Conservation (phyloP, 2,329 filamentous ascomycete species). For the Colletotrichum sp. region DNA sequence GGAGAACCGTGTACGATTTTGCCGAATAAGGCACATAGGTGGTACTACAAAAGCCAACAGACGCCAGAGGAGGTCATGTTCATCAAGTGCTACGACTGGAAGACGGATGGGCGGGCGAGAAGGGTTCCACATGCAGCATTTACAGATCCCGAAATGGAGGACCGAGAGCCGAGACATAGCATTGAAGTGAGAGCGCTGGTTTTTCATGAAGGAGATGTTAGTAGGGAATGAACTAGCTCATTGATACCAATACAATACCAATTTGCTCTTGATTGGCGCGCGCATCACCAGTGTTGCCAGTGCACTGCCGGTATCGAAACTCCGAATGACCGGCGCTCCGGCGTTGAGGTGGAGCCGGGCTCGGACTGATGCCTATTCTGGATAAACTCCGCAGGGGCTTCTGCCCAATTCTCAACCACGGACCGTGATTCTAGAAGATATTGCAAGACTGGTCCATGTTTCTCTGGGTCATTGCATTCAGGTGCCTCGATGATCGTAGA, state of each 20-base stretch:
- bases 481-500: background rate
- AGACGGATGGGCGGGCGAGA: background rate
- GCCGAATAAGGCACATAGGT: constrained; percentile 41
- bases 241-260: background rate
- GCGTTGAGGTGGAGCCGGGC: background rate
- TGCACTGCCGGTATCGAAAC: background rate
- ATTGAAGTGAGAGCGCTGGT: background rate
- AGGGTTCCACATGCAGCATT: background rate
- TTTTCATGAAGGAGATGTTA: background rate
- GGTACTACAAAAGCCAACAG: constrained; percentile 58
- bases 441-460: background rate
- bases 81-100: constrained; percentile 67
- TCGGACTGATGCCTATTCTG: background rate
- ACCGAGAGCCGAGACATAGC: background rate
- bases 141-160: background rate
- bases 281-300: background rate
- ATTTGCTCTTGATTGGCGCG: background rate
- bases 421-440: background rate
- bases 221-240: background rate
- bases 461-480: background rate
- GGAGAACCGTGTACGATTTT: constrained; percentile 41
- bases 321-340: background rate
- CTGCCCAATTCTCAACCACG: background rate
- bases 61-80: constrained; percentile 59
- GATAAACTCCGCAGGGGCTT: background rate